These are phyloP conservation scores for Salix suchowensis DNA, from an alignment of 345 rosid genomes.

Conservation along the genomic window DNA sequence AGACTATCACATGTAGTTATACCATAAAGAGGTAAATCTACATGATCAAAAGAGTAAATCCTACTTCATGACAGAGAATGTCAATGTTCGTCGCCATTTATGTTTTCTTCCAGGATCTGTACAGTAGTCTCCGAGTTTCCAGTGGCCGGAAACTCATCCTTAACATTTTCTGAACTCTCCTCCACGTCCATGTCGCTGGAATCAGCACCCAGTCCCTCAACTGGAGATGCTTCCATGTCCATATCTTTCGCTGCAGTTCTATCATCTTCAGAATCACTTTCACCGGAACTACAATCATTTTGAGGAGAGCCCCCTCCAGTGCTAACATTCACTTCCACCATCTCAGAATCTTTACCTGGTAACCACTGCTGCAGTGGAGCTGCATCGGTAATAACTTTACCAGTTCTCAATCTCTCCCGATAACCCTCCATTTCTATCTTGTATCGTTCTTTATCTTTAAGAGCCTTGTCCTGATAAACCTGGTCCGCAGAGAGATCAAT, in stretches of 20 bases:
- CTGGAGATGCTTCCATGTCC: constrained; percentile 33
- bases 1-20: neutral
- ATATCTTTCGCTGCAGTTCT: constrained; percentile 27
- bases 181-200: constrained; percentile 7
- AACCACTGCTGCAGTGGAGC: constrained; percentile 67
- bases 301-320: constrained; percentile 40
- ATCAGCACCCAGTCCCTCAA: constrained; percentile 18
- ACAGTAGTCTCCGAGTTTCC: constrained; percentile 10
- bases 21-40: neutral
- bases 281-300: constrained; percentile 44
- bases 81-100: constrained; percentile 12
- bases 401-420: constrained; percentile 58
- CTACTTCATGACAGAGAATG: neutral
- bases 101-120: constrained; percentile 6
- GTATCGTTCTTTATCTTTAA: constrained; percentile 84
- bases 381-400: constrained; percentile 56
- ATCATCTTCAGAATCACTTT: constrained; percentile 44
- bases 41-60: constrained; percentile 8
- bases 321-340: constrained; percentile 45
- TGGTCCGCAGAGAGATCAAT: neutral
- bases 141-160: neutral
- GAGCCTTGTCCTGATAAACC: constrained; percentile 65
- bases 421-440: constrained; percentile 81
- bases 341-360: constrained; percentile 44
- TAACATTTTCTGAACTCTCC: neutral